Evolutionary conservation across 208 protist genomes (phyloP).

Genomic region (Endotrypanum monterogeii): DNA sequence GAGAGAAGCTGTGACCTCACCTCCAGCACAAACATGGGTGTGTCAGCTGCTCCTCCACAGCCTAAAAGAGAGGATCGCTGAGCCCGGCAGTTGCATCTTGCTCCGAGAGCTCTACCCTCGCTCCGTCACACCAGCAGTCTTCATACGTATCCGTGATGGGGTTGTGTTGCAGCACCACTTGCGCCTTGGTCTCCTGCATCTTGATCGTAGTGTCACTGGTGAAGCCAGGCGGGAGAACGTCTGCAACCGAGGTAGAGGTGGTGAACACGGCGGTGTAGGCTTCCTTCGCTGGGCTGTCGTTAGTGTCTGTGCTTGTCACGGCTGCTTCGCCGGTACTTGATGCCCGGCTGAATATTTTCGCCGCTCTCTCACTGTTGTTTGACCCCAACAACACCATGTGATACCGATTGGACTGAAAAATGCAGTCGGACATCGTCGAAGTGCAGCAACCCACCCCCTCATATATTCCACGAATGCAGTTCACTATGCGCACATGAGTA

Average conservation of each 20-base stretch:
- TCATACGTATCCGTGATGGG: slow-evolving; percentile 66
- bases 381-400: slow-evolving; percentile 57
- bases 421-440: slow-evolving; percentile 25
- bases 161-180: slow-evolving; percentile 60
- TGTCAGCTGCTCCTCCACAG: background rate
- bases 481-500: slow-evolving; percentile 28
- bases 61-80: slow-evolving; percentile 59
- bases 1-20: background rate
- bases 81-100: slow-evolving; percentile 43
- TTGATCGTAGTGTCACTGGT: slow-evolving; percentile 18
- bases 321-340: background rate
- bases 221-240: slow-evolving; percentile 27
- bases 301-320: background rate
- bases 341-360: background rate
- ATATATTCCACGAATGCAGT: slow-evolving; percentile 67
- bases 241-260: background rate
- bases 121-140: slow-evolving; percentile 40
- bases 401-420: slow-evolving; percentile 56
- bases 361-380: slow-evolving; percentile 23
- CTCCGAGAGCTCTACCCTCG: slow-evolving; percentile 34
- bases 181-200: slow-evolving; percentile 34
- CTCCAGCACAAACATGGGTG: background rate
- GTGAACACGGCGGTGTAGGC: slow-evolving; percentile 15
- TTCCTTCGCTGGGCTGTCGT: background rate
- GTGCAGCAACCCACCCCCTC: slow-evolving; percentile 62